A percentile compares a stretch with the other conserved stretches of the same genome.
phyloP scores from a whole-genome alignment of 2,329 filamentous ascomycete species.

The Phyllosticta ampelicida region DNA sequence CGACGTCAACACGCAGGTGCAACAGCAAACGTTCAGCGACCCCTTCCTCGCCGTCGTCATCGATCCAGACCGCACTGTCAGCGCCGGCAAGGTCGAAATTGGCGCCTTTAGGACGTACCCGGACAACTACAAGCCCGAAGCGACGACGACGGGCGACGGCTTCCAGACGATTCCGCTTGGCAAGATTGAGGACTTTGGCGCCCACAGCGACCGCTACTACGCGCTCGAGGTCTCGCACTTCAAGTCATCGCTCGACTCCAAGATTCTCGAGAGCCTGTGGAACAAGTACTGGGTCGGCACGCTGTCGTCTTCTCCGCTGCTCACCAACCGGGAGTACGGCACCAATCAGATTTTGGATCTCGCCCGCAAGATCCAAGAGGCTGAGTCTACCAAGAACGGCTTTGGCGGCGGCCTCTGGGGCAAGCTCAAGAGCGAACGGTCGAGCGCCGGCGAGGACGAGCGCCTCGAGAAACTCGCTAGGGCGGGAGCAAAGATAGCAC shows the following conservation, averaged over 20 bases:
- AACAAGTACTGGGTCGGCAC: constrained; percentile 99
- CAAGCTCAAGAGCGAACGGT: constrained; percentile 16
- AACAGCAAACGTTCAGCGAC: constrained; percentile 76
- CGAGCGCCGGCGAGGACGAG: constrained; percentile 30
- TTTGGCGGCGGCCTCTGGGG: constrained; percentile 13
- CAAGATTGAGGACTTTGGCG: constrained; percentile 93
- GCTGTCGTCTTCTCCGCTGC: constrained; percentile 77
- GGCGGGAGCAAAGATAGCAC: constrained; percentile 50
- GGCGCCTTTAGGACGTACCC: constrained; percentile 92
- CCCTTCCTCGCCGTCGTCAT: constrained; percentile 95
- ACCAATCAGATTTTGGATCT: constrained; percentile 89
- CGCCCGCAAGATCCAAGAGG: constrained; percentile 66
- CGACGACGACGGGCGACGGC: constrained; percentile 38
- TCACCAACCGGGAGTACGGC: constrained; percentile 85
- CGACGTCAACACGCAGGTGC: constrained; percentile 78
- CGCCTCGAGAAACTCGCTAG: constrained; percentile 50
- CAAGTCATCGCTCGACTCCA: constrained; percentile 82
- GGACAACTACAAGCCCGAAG: constrained; percentile 43
- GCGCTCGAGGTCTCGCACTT: constrained; percentile 83
- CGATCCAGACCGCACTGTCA: constrained; percentile 91
- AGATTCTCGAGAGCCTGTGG: constrained; percentile 82
- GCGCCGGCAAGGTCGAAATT: constrained; percentile 90
- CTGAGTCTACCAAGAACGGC: constrained; percentile 34
- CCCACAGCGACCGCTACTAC: constrained; percentile 85
- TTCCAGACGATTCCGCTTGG: constrained; percentile 75